Conservation (phyloP, 1,284 basidiomycete species). For the Coniophora puteana region DNA sequence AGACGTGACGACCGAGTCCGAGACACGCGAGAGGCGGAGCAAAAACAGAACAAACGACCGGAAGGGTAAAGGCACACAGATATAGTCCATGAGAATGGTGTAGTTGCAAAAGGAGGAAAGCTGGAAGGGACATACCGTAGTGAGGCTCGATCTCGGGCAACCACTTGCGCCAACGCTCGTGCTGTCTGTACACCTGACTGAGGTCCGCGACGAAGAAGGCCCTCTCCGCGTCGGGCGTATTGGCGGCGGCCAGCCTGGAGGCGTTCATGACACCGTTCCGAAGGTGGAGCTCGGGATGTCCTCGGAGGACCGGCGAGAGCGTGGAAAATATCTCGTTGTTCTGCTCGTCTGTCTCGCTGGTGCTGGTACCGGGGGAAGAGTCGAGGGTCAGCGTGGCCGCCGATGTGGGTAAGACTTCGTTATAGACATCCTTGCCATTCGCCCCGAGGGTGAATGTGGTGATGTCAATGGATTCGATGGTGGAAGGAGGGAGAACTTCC, state of each 20-base stretch:
- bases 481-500: slow-evolving; percentile 48
- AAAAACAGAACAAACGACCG: too few species aligned
- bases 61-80: too few species aligned
- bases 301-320: slow-evolving; percentile 62
- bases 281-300: slow-evolving; percentile 69
- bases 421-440: too few species aligned
- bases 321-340: slow-evolving; percentile 52
- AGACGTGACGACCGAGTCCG: slow-evolving; percentile 17
- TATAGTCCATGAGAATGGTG: too few species aligned
- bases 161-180: slow-evolving; percentile 78
- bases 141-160: slow-evolving; percentile 90
- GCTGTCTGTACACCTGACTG: slow-evolving; percentile 83
- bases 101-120: too few species aligned
- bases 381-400: too few species aligned
- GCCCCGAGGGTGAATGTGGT: too few species aligned
- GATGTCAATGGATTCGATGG: too few species aligned
- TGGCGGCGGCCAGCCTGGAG: slow-evolving; percentile 42
- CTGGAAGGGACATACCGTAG: slow-evolving; percentile 48
- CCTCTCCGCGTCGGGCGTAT: slow-evolving; percentile 76
- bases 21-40: slow-evolving; percentile 17
- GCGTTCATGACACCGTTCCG: slow-evolving; percentile 70
- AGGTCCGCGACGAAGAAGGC: slow-evolving; percentile 98
- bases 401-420: too few species aligned
- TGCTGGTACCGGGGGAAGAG: too few species aligned
- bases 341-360: slow-evolving; percentile 28